These are phyloP conservation scores for Sarocladium brachiariae DNA, from an alignment of 2,329 filamentous ascomycete species.

Conservation along the genomic window DNA sequence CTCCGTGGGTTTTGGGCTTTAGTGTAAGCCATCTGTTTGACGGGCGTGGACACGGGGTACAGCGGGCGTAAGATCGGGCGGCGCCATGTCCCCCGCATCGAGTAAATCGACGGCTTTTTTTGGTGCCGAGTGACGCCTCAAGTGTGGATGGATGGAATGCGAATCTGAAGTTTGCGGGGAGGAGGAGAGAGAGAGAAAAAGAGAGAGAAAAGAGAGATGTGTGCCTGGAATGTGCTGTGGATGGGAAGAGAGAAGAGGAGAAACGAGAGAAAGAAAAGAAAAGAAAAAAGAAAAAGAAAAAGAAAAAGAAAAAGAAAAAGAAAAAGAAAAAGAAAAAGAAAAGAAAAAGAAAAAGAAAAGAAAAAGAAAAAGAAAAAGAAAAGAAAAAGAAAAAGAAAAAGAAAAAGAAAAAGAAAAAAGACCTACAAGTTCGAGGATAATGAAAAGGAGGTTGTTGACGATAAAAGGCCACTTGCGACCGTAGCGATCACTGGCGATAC, in stretches of 20 bases:
- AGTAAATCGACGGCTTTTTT: background rate
- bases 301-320: no score
- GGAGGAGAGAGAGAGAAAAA: no score
- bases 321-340: no score
- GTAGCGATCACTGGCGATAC: conserved; percentile 48
- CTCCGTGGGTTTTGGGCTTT: no score
- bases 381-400: no score
- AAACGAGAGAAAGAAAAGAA: background rate
- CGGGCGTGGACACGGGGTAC: no score
- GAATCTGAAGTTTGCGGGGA: no score
- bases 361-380: background rate
- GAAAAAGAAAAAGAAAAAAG: background rate
- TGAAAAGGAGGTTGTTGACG: conserved; percentile 66
- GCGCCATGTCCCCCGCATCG: background rate
- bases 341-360: background rate
- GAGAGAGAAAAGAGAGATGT: no score
- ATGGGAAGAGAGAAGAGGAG: background rate
- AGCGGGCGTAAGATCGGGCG: conserved; percentile 5
- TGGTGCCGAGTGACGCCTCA: background rate
- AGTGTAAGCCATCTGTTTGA: no score
- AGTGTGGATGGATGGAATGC: no score
- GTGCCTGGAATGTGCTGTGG: background rate
- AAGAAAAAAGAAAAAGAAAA: no score
- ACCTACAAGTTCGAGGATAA: conserved; percentile 61
- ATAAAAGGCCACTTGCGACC: conserved; percentile 67